phyloP scores from a whole-genome alignment of 768 basidiomycete genomes.

The Mycena sanguinolenta region DNA sequence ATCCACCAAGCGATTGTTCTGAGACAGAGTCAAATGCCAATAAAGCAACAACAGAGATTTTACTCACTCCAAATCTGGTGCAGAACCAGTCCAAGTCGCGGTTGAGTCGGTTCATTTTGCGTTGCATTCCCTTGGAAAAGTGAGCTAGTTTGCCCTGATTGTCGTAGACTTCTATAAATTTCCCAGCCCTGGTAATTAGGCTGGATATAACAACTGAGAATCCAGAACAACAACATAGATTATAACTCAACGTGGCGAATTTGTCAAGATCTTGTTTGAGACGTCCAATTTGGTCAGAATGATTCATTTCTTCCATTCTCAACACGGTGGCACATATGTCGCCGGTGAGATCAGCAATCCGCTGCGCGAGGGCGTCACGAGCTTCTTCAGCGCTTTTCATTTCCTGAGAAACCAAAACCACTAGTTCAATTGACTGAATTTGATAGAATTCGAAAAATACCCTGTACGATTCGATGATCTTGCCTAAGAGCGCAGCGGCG shows the following conservation, averaged over 20 bases:
- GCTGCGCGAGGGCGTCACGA: not conserved
- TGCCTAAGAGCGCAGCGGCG: not conserved
- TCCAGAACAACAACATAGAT: not conserved
- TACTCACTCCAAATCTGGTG: slow-evolving; percentile 8
- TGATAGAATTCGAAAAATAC: not conserved
- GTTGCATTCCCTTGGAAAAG: not conserved
- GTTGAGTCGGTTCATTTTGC: not conserved
- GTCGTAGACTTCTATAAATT: not conserved
- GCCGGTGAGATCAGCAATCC: not conserved
- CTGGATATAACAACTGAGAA: slow-evolving; percentile 1
- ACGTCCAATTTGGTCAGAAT: not conserved
- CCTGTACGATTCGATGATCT: not conserved
- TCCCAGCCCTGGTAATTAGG: not conserved
- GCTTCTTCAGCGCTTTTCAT: not conserved
- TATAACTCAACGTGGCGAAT: not conserved
- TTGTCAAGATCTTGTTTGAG: slow-evolving; percentile 8
- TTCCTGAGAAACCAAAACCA: too few species aligned
- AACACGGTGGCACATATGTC: slow-evolving; percentile 15
- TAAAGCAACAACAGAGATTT: not conserved
- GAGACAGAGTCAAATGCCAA: not conserved
- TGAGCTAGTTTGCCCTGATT: not conserved
- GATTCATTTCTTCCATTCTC: slow-evolving; percentile 15
- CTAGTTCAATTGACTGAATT: too few species aligned
- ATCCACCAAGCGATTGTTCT: slow-evolving; percentile 2
- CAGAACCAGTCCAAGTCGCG: slow-evolving; percentile 11